phyloP scores from a whole-genome alignment of 108 stramenopile species.

The Nitzschia sp. region DNA sequence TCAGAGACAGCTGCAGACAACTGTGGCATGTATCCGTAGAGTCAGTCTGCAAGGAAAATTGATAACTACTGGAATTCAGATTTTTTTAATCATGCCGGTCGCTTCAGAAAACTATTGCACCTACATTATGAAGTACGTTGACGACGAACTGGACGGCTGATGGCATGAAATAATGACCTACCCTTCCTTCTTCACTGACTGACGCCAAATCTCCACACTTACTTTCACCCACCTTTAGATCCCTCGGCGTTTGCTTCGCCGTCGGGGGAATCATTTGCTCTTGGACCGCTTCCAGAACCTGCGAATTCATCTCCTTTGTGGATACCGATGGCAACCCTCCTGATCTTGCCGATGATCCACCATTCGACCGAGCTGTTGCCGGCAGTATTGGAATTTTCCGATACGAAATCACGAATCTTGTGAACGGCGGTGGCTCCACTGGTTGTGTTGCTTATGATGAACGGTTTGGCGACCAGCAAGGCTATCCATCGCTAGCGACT shows the following conservation, averaged over 20 bases:
- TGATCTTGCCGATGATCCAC: conserved; percentile 15
- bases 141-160: neutral
- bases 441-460: conserved; percentile 11
- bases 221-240: neutral
- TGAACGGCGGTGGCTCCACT: neutral
- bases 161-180: too few species aligned
- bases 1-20: too few species aligned
- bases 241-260: neutral
- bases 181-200: too few species aligned
- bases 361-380: conserved; percentile 18
- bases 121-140: conserved; percentile 21
- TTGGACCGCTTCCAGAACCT: conserved; percentile 4
- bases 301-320: conserved; percentile 15
- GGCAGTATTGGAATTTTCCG: conserved; percentile 26
- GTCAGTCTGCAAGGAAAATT: too few species aligned
- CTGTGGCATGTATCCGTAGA: too few species aligned
- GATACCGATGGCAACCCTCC: conserved; percentile 27
- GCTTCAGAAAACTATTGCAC: neutral
- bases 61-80: too few species aligned
- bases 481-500: conserved; percentile 22
- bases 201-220: neutral
- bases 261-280: conserved; percentile 4
- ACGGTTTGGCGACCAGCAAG: neutral
- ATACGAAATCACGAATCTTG: conserved; percentile 13
- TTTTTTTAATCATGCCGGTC: conserved; percentile 13